Percentiles rank a stretch among this genome's conserved stretches.
phyloP scores from a whole-genome alignment of 768 basidiomycete species.

The Amanita rubescens region DNA sequence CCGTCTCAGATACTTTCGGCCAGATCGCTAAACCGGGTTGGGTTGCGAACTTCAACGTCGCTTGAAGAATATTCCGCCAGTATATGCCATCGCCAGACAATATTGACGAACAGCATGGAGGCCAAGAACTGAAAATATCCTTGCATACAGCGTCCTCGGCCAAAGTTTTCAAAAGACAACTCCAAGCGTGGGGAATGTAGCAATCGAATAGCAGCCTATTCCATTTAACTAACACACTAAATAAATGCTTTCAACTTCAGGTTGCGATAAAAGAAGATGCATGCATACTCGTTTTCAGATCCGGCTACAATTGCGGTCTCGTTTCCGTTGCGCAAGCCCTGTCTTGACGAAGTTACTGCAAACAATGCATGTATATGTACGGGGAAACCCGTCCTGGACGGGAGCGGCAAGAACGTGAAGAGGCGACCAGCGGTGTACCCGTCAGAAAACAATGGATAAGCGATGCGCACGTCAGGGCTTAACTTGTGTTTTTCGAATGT shows the following conservation, averaged over 20 bases:
- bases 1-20: slow-evolving; percentile 2
- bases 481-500: slow-evolving; percentile 34
- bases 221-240: slow-evolving; percentile 40
- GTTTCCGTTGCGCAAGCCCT: slow-evolving; percentile 34
- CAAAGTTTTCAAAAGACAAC: slow-evolving; percentile 24
- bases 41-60: slow-evolving; percentile 22
- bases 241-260: not conserved
- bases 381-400: slow-evolving; percentile 36
- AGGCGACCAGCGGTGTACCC: slow-evolving; percentile 26
- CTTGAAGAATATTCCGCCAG: slow-evolving; percentile 26
- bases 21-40: not conserved
- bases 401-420: slow-evolving; percentile 44
- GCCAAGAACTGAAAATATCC: slow-evolving; percentile 34
- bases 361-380: slow-evolving; percentile 41
- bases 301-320: slow-evolving; percentile 31
- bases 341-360: slow-evolving; percentile 36
- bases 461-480: slow-evolving; percentile 26
- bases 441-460: slow-evolving; percentile 24
- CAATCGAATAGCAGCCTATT: slow-evolving; percentile 36
- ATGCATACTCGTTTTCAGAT: slow-evolving; percentile 33
- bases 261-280: not conserved
- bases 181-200: slow-evolving; percentile 41
- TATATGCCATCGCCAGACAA: slow-evolving; percentile 33
- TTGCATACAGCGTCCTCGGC: slow-evolving; percentile 13
- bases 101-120: slow-evolving; percentile 22